A percentile compares a stretch with the other conserved stretches of the same genome.
Evolutionary conservation across 805 yeast genomes (phyloP).

Genomic region (Wickerhamomyces silvicola): DNA sequence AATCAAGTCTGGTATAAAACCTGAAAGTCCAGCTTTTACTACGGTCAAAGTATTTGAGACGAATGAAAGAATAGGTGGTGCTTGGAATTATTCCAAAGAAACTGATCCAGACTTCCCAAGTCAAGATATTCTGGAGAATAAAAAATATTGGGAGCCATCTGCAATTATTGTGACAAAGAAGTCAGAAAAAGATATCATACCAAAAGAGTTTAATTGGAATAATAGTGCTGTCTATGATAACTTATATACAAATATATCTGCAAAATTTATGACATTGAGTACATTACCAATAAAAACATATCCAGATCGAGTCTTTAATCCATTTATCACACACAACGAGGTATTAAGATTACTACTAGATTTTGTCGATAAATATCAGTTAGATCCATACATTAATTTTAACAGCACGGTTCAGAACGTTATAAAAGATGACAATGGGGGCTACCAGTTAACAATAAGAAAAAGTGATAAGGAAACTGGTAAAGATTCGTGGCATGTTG

Average conservation of each 20-base stretch:
- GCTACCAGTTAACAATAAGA: slow-evolving; percentile 29
- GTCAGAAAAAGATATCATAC: slow-evolving; percentile 12
- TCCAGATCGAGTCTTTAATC: slow-evolving; percentile 24
- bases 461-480: slow-evolving; percentile 14
- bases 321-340: slow-evolving; percentile 29
- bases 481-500: slow-evolving; percentile 29
- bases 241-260: slow-evolving; percentile 32
- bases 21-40: slow-evolving; percentile 21
- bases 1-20: slow-evolving; percentile 1
- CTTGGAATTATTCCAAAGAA: slow-evolving; percentile 27
- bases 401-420: slow-evolving; percentile 31
- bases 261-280: slow-evolving; percentile 27
- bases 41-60: slow-evolving; percentile 31
- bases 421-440: slow-evolving; percentile 21
- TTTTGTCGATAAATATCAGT: slow-evolving; percentile 22
- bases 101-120: slow-evolving; percentile 10
- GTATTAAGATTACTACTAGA: slow-evolving; percentile 20
- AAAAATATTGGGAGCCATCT: slow-evolving; percentile 25
- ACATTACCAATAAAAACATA: slow-evolving; percentile 9
- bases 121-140: slow-evolving; percentile 24
- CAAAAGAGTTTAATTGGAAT: slow-evolving; percentile 28
- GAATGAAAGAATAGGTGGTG: slow-evolving; percentile 29
- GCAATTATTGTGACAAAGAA: slow-evolving; percentile 23
- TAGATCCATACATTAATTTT: slow-evolving; percentile 26
- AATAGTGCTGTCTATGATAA: slow-evolving; percentile 27